phyloP scores from a whole-genome alignment of 176 grass and related monocot species.

The Echinochloa phyllopogon region DNA sequence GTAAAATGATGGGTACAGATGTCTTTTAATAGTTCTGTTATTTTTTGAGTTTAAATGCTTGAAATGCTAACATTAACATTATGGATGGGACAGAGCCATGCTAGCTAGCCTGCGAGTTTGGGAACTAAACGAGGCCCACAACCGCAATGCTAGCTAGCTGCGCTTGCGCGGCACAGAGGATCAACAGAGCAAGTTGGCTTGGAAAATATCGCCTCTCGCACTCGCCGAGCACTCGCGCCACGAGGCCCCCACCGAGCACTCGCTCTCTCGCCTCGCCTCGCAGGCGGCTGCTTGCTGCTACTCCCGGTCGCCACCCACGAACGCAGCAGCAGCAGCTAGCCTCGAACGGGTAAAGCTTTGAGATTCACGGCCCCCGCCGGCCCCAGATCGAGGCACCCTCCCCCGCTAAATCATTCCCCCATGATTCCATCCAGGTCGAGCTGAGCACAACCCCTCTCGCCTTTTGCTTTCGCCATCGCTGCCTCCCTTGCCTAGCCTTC shows the following conservation, averaged over 20 bases:
- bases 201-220: not conserved
- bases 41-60: no score
- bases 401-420: conserved; percentile 37
- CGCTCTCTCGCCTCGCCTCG: not conserved
- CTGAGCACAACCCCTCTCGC: not conserved
- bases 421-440: not conserved
- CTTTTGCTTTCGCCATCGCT: not conserved
- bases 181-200: not conserved
- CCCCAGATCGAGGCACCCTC: not conserved
- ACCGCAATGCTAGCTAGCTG: no score
- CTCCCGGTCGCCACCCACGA: not conserved
- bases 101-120: no score
- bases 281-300: no score
- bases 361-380: not conserved
- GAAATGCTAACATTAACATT: no score
- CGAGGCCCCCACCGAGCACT: conserved; percentile 28
- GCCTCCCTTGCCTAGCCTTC: not conserved
- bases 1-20: no score
- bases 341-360: not conserved
- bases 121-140: no score
- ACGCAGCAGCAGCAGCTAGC: not conserved
- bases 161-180: not conserved
- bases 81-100: no score
- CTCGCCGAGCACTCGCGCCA: not conserved
- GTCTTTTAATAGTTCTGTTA: no score